Evolutionary conservation across 208 protist genomes (phyloP).

Genomic region (Crithidia bombi): DNA sequence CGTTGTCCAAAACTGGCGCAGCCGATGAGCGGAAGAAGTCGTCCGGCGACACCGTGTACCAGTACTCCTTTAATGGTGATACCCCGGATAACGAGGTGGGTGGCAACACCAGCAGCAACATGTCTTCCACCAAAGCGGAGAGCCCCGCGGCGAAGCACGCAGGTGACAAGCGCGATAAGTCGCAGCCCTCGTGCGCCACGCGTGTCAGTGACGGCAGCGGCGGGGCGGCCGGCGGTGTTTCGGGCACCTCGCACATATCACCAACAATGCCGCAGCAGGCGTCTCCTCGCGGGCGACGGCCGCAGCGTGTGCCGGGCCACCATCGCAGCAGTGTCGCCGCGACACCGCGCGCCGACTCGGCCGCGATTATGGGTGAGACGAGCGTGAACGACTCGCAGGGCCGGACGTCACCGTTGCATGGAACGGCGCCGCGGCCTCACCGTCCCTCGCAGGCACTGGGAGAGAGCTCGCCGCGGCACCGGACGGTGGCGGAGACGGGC

Average conservation of each 20-base stretch:
- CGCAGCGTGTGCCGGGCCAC: not conserved
- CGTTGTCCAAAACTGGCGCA: conserved; percentile 14
- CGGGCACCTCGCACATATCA: conserved; percentile 1
- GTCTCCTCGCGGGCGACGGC: conserved; percentile 8
- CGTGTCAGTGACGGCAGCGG: not conserved
- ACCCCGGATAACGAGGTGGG: conserved; percentile 22
- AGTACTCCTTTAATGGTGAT: conserved; percentile 17
- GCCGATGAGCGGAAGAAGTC: not conserved
- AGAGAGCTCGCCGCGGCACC: conserved; percentile 22
- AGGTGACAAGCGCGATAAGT: not conserved
- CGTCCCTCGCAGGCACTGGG: conserved; percentile 8
- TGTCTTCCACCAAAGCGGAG: conserved; percentile 31
- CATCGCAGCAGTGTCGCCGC: not conserved
- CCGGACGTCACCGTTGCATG: conserved; percentile 15
- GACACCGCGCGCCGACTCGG: not conserved
- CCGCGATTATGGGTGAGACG: conserved; percentile 8
- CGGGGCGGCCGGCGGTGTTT: not conserved
- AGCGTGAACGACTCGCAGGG: conserved; percentile 12
- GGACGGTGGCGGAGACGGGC: not conserved
- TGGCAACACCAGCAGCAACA: conserved; percentile 37
- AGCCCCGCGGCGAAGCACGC: conserved; percentile 1
- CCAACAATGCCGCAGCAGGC: conserved; percentile 15
- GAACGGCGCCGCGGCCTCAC: conserved; percentile 4
- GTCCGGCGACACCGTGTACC: conserved; percentile 9
- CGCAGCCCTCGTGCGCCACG: not conserved